phyloP scores from a whole-genome alignment of 2,329 filamentous ascomycete genomes.

The Fusarium continuum region DNA sequence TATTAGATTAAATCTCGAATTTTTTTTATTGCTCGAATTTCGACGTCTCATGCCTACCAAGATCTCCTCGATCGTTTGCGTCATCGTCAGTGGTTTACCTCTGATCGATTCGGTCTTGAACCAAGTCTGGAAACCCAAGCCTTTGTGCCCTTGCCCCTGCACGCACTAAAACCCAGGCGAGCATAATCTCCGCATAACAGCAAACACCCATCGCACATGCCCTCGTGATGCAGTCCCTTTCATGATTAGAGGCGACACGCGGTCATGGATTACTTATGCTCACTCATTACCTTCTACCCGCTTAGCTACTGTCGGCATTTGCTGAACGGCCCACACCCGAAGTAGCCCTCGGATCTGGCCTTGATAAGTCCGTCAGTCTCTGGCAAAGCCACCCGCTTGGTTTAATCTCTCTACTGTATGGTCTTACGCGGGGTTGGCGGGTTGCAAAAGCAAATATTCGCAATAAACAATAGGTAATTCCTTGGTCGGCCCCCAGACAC shows the following conservation, averaged over 20 bases:
- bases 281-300: not conserved
- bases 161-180: conserved; percentile 26
- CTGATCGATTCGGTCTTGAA: not conserved
- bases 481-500: not conserved
- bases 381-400: conserved; percentile 22
- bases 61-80: conserved; percentile 15
- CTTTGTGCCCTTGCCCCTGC: conserved; percentile 29
- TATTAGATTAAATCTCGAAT: not conserved
- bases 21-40: not conserved
- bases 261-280: conserved; percentile 13
- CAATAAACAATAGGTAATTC: conserved; percentile 13
- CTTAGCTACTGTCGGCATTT: not conserved
- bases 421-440: conserved; percentile 21
- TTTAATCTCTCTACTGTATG: conserved; percentile 31
- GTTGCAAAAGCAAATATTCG: conserved; percentile 15
- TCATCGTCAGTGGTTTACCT: conserved; percentile 26
- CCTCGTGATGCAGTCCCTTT: conserved; percentile 35
- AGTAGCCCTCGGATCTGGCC: conserved; percentile 1
- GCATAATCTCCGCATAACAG: conserved; percentile 39
- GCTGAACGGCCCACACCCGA: not conserved
- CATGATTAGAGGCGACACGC: conserved; percentile 14
- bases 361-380: conserved; percentile 6
- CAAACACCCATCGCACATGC: conserved; percentile 15
- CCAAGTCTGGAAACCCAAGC: conserved; percentile 23
- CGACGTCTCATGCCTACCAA: not conserved